These are phyloP conservation scores for Phanerochaete sordida DNA, from an alignment of 768 basidiomycete species.

Conservation along the genomic window DNA sequence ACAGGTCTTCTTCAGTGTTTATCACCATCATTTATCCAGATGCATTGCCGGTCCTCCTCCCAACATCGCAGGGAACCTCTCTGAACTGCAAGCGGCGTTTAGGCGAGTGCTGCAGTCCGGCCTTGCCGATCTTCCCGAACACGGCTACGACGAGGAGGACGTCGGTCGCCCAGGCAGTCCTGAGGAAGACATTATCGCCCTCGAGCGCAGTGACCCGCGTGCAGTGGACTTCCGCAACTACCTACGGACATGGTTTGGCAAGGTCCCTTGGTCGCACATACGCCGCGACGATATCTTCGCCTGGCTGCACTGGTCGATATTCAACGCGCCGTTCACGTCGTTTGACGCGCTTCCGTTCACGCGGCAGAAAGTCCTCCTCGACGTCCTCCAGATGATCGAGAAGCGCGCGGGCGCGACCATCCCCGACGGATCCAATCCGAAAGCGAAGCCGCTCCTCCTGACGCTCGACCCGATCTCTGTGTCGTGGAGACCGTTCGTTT, in stretches of 20 bases:
- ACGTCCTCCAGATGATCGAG: conserved; percentile 61
- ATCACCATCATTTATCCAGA: conserved; percentile 50
- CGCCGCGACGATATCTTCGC: conserved; percentile 56
- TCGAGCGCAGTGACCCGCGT: conserved; percentile 64
- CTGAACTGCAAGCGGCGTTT: conserved; percentile 58
- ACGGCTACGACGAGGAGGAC: conserved; percentile 53
- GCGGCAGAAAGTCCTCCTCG: conserved; percentile 50
- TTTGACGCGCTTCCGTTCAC: conserved; percentile 41
- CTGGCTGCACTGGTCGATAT: conserved; percentile 87
- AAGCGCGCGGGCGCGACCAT: conserved; percentile 66
- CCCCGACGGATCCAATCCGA: conserved; percentile 54
- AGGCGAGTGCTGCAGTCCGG: conserved; percentile 64
- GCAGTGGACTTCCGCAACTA: conserved; percentile 70
- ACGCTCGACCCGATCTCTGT: conserved; percentile 78
- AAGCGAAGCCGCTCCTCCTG: conserved; percentile 55
- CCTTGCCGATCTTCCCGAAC: conserved; percentile 49
- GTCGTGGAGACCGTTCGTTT: conserved; percentile 61
- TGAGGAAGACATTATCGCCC: conserved; percentile 50
- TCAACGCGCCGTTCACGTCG: conserved; percentile 59
- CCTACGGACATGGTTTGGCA: conserved; percentile 68
- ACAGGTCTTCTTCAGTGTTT: conserved; percentile 68
- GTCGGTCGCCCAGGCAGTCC: conserved; percentile 55
- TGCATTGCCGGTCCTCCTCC: conserved; percentile 46
- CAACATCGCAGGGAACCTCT: conserved; percentile 40
- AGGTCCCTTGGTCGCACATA: conserved; percentile 70